Conservation (phyloP, 129 eudicot genomes). For the Ambrosia artemisiifolia region DNA sequence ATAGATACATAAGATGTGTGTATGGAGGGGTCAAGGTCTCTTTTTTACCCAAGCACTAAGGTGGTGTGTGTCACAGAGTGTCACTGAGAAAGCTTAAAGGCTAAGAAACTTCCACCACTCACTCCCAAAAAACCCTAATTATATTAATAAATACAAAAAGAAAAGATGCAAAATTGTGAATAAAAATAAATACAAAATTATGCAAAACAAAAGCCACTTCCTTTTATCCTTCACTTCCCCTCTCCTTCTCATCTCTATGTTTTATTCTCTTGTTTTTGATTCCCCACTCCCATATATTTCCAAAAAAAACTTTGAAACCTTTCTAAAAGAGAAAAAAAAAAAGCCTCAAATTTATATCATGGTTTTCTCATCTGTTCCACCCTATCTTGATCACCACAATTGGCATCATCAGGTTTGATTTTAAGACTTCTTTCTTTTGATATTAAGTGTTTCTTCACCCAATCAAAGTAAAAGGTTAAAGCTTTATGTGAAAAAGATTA, state of each 20-base stretch:
- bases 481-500: constrained; percentile 31
- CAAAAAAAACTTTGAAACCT: constrained; percentile 54
- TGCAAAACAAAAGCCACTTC: constrained; percentile 37
- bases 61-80: constrained; percentile 26
- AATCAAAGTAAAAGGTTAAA: constrained; percentile 27
- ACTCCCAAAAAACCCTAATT: constrained; percentile 58
- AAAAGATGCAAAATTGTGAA: neutral
- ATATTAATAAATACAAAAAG: constrained; percentile 56
- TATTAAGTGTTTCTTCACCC: constrained; percentile 21
- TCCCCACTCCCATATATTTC: constrained; percentile 58
- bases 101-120: constrained; percentile 58
- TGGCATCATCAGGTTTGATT: constrained; percentile 67
- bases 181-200: constrained; percentile 16
- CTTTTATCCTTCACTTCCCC: constrained; percentile 33
- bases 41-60: constrained; percentile 53
- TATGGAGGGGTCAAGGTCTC: constrained; percentile 31
- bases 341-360: constrained; percentile 44
- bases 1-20: constrained; percentile 6
- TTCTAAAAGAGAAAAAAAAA: constrained; percentile 49
- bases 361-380: constrained; percentile 70
- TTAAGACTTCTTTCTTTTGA: constrained; percentile 1
- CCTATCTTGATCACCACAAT: constrained; percentile 61
- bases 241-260: constrained; percentile 38
- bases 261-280: constrained; percentile 47
- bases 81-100: constrained; percentile 56